Base-by-base conservation (phyloP, 2,329 filamentous ascomycete species). In the Fusarium musae region DNA sequence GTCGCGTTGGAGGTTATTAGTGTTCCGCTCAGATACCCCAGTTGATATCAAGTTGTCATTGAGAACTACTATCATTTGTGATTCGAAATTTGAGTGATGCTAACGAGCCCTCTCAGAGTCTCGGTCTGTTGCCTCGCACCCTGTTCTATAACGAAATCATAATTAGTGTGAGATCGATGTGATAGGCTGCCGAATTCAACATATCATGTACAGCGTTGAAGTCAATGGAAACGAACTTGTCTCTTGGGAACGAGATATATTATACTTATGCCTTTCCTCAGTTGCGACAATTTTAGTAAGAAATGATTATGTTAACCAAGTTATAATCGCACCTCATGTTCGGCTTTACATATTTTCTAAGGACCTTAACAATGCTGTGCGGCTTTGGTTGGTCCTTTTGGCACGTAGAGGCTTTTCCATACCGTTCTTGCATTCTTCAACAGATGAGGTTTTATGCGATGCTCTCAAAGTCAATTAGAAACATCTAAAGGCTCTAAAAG, bases 371-470 rank as follows among this genome's bases (percentile, higher is more conserved):
- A 16, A 15, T 16, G 40, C 2, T 11, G 6, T 50, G 21, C 21
- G 21, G 13, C 30, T 34, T 34, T 50, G 23, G 30, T 50, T 50
- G 21, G 30, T 23, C 47, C 16, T 34, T 3, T 16, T 9, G 5
- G 0, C 3, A 2, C 15, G 30, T n/a, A 15, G 28, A 50, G 30
- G 34, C 13, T 12, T 13, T 5, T 3, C 3, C n/a, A 34, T 36
- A 7, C 4, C 5, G 17, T 34, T 34, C 9, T 5, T 49, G 19
- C 7, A 32, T n/a, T 9, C 28, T 49, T 4, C 32, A 32, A 17
- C 9, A 49, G 9, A 11, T 30, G 28, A 28, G 28, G 3, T 32
- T 52, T 19, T 30, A 30, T 30, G 5, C 4, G 1, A 10, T 10
- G 3, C 0, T 21, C 12, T 2, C 5, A 21, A 10, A 30, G 13